Conservation (phyloP, 2,329 filamentous ascomycete species). For the Fusarium ramigenum region DNA sequence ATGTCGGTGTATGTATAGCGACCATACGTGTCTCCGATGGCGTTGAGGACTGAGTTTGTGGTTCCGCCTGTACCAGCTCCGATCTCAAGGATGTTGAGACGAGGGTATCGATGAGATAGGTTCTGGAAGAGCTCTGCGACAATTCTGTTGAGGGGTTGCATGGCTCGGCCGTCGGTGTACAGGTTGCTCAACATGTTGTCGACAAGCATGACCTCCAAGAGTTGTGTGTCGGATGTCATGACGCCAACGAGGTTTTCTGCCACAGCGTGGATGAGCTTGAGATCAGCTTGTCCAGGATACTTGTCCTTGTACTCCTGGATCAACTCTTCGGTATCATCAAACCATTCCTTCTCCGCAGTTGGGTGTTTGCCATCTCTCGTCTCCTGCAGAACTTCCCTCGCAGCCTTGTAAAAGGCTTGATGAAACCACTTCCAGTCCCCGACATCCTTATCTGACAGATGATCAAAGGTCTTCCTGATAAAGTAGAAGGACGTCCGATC, state of each 20-base stretch:
- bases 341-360: neutral
- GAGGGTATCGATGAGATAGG: neutral
- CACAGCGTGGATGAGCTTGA: neutral
- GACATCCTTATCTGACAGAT: neutral
- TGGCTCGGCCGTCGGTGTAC: neutral
- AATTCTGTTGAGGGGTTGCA: neutral
- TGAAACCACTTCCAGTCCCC: constrained; percentile 1
- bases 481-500: neutral
- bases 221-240: neutral
- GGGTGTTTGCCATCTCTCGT: neutral
- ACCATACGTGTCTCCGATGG: neutral
- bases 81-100: neutral
- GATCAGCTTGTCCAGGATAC: neutral
- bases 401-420: neutral
- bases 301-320: neutral
- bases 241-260: neutral
- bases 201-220: neutral
- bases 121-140: neutral
- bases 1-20: neutral
- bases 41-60: neutral
- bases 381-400: neutral
- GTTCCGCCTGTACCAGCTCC: neutral
- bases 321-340: neutral
- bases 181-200: neutral
- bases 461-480: neutral